Base-by-base conservation (phyloP, 345 rosid species). In the Salix suchowensis region DNA sequence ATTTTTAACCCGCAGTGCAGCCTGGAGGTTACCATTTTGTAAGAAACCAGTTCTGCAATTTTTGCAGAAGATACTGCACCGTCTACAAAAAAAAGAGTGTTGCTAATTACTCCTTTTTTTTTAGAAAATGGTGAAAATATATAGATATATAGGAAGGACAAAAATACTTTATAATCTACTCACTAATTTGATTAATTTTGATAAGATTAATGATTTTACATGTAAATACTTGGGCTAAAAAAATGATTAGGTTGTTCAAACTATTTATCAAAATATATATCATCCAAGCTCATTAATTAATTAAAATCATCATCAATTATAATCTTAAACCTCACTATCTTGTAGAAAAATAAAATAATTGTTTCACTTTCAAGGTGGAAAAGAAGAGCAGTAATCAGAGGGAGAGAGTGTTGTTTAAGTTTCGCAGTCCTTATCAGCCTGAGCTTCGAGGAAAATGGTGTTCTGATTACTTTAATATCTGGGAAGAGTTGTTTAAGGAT, bases 381-480 rank as follows among this genome's bases (percentile, higher is more conserved):
- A 52, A 52, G 58, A 18, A 18, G 19, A 52, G 1, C n/a, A 52
- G 2, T 2, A 52, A 52, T 52, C 19, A 18, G 58, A 1, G 19
- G 68, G 12, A 18, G 30, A 44, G 39, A 75, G 39, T 36, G 68
- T 75, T 62, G 68, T 65, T 71, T 52, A 74, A 73, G 69, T 65
- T 55, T 71, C 46, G 48, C 18, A 44, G 84, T 78, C 78, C 60
- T 74, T 82, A 72, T 81, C 86, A 77, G 15, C 62, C 44, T 71
- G 42, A 76, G 79, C 39, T 74, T 76, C 71, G 11, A 1, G 62
- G 77, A 77, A 79, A 65, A 66, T 58, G 46, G 60, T 21, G 3
- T 34, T 36, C 39, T 65, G 67, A 79, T 69, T 11, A 70, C 65
- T 74, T 82, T 50, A 74, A 81, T 39, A 21, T 26, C 9, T 26